Evolutionary conservation across 2,329 filamentous ascomycete genomes (phyloP).

Genomic region (Rhexocercosporidium sp.): DNA sequence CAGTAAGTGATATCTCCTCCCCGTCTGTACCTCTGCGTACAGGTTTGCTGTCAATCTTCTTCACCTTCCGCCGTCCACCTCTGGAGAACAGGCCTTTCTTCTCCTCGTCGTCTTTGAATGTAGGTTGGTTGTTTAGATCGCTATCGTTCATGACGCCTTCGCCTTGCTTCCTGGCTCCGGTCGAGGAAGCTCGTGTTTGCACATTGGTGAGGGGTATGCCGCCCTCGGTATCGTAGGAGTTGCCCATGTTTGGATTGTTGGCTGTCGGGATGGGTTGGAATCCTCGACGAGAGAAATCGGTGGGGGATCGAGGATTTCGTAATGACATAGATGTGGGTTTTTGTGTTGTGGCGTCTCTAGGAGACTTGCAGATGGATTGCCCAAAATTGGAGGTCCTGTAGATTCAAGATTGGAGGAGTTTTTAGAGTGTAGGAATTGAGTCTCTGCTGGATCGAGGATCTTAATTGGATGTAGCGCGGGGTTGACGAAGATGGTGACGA

Average conservation of each 20-base stretch:
- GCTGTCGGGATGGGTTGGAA: slow-evolving; percentile 35
- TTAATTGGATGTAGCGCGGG: slow-evolving; percentile 3
- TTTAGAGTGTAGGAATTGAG: background rate
- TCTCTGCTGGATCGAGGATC: background rate
- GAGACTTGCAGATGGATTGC: slow-evolving; percentile 4
- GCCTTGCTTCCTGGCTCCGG: slow-evolving; percentile 56
- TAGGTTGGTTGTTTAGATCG: slow-evolving; percentile 23
- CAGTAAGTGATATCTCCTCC: slow-evolving; percentile 63
- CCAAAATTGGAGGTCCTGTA: background rate
- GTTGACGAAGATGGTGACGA: background rate
- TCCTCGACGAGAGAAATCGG: slow-evolving; percentile 34
- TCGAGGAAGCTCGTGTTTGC: slow-evolving; percentile 59
- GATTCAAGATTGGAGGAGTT: background rate
- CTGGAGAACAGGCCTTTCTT: slow-evolving; percentile 36
- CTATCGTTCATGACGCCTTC: slow-evolving; percentile 41
- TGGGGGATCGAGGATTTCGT: slow-evolving; percentile 36
- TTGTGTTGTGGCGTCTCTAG: background rate
- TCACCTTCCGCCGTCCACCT: slow-evolving; percentile 53
- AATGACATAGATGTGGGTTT: slow-evolving; percentile 34
- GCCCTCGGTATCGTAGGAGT: slow-evolving; percentile 29
- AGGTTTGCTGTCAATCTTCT: slow-evolving; percentile 46
- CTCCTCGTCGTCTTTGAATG: slow-evolving; percentile 35
- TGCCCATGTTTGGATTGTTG: slow-evolving; percentile 21
- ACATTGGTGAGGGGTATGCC: slow-evolving; percentile 63
- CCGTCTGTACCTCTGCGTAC: slow-evolving; percentile 52